These are phyloP conservation scores for Wickerhamomyces pijperi DNA, from an alignment of 805 yeast genomes.

Conservation along the genomic window DNA sequence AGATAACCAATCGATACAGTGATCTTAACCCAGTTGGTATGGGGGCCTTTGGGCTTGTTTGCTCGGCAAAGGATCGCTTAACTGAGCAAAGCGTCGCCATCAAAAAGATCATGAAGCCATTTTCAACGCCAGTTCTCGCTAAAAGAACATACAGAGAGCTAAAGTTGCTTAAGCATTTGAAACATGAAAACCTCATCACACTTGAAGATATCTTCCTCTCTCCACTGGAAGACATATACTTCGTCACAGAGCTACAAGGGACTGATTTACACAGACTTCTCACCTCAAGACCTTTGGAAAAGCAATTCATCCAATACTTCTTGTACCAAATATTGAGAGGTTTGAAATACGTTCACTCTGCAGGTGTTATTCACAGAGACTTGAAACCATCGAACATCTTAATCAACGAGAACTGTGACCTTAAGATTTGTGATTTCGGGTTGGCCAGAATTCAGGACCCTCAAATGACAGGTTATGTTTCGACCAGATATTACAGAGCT, in stretches of 20 bases:
- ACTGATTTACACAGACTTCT: conserved; percentile 88
- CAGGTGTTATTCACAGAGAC: conserved; percentile 87
- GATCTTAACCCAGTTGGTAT: conserved; percentile 96
- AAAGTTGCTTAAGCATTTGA: conserved; percentile 81
- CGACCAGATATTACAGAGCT: conserved; percentile 92
- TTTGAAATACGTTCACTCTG: conserved; percentile 80
- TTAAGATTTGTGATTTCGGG: conserved; percentile 90
- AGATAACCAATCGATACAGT: conserved; percentile 79
- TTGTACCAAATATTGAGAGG: conserved; percentile 90
- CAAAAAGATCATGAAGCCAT: conserved; percentile 96
- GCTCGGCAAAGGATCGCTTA: conserved; percentile 88
- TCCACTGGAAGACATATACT: conserved; percentile 90
- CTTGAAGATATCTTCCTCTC: conserved; percentile 88
- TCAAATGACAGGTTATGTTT: conserved; percentile 97
- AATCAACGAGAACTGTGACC: conserved; percentile 82
- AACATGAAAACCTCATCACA: conserved; percentile 90
- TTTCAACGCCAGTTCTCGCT: conserved; percentile 87
- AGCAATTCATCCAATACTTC: conserved; percentile 94
- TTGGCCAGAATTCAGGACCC: conserved; percentile 96
- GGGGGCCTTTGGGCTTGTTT: conserved; percentile 99
- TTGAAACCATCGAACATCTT: conserved; percentile 77
- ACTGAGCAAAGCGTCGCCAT: conserved; percentile 93
- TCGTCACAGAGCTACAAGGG: conserved; percentile 94
- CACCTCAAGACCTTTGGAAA: conserved; percentile 88
- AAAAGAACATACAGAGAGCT: conserved; percentile 95